Conservation (phyloP, 177 flowering plant species). For the Vitis hybrid region DNA sequence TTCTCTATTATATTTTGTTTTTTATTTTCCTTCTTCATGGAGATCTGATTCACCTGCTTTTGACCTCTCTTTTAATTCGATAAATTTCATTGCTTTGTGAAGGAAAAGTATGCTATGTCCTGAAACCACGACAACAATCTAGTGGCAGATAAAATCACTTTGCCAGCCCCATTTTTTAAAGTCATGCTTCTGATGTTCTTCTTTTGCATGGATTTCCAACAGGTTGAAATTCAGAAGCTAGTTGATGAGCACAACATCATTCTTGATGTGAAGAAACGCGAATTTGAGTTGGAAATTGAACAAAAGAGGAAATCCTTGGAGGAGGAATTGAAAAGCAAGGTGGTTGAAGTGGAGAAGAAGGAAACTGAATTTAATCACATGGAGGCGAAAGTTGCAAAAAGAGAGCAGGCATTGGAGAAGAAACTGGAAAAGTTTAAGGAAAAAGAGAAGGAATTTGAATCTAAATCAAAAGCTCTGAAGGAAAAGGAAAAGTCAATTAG, state of each 20-base stretch:
- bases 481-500: slow-evolving; percentile 52
- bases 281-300: slow-evolving; percentile 59
- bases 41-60: too few relatives aligned
- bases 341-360: slow-evolving; percentile 53
- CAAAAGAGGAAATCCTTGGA: slow-evolving; percentile 53
- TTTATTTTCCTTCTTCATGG: too few relatives aligned
- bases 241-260: slow-evolving; percentile 53
- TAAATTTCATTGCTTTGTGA: too few relatives aligned
- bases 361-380: slow-evolving; percentile 52
- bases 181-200: slow-evolving; percentile 7
- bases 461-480: slow-evolving; percentile 44
- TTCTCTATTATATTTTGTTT: too few relatives aligned
- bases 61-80: too few relatives aligned
- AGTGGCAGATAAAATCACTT: too few relatives aligned
- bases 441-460: slow-evolving; percentile 53
- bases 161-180: background rate
- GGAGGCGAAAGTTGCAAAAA: slow-evolving; percentile 54
- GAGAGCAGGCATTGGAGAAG: slow-evolving; percentile 63
- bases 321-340: slow-evolving; percentile 51
- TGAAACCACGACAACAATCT: too few relatives aligned
- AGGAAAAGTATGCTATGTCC: too few relatives aligned
- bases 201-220: slow-evolving; percentile 4
- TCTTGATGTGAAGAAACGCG: slow-evolving; percentile 45
- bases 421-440: slow-evolving; percentile 53
- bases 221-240: slow-evolving; percentile 64